These are phyloP conservation scores for Excoecaria agallocha DNA, from an alignment of 345 rosid species.

Conservation along the genomic window DNA sequence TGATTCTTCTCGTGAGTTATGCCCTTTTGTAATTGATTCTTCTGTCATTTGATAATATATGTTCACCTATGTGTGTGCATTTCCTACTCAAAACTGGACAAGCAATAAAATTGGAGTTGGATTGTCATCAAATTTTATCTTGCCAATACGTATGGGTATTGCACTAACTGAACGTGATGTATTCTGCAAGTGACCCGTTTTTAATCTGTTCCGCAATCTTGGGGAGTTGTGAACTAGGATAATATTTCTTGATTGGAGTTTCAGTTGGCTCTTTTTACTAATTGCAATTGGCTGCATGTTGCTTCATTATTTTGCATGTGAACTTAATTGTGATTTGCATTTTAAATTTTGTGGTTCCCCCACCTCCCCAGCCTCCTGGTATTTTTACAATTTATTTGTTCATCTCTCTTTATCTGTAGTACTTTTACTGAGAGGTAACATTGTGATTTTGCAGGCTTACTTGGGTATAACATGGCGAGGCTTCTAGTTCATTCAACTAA, in stretches of 20 bases:
- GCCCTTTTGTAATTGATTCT: too few species aligned
- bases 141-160: not conserved
- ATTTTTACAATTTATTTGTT: not conserved
- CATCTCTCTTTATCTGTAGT: not conserved
- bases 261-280: not conserved
- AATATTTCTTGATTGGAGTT: not conserved
- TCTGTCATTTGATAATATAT: not conserved
- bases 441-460: slow-evolving; percentile 40
- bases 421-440: slow-evolving; percentile 7
- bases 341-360: not conserved
- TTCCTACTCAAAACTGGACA: not conserved
- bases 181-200: not conserved
- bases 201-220: not conserved
- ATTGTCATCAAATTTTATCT: not conserved
- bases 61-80: not conserved
- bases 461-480: slow-evolving; percentile 54
- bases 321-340: not conserved
- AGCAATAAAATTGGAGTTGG: not conserved
- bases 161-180: not conserved
- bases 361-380: too few species aligned
- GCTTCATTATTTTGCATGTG: not conserved
- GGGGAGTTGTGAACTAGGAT: not conserved
- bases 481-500: slow-evolving; percentile 54
- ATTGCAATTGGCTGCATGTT: not conserved
- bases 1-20: not conserved